These are phyloP conservation scores for Maudiozyma bulderi DNA, from an alignment of 805 yeast genomes.

Conservation along the genomic window DNA sequence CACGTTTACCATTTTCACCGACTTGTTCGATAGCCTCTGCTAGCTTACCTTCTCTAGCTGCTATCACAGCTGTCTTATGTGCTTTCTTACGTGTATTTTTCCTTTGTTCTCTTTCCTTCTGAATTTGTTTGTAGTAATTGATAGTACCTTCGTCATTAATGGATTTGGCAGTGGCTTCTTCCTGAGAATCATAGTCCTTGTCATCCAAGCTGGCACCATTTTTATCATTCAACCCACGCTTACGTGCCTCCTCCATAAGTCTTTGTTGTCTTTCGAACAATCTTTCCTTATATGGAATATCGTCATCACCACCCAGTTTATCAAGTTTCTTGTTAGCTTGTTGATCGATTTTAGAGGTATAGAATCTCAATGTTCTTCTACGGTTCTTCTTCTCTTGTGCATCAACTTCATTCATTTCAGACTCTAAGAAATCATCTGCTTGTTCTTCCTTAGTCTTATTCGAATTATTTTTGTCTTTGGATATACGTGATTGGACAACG, in stretches of 20 bases:
- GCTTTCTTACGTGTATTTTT: conserved; percentile 49
- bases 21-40: conserved; percentile 55
- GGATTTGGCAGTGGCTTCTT: conserved; percentile 33
- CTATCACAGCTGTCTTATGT: conserved; percentile 61
- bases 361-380: conserved; percentile 79
- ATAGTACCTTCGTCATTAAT: conserved; percentile 41
- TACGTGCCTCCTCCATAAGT: conserved; percentile 76
- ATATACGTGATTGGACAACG: conserved; percentile 42
- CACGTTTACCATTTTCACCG: conserved; percentile 84
- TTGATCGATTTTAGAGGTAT: conserved; percentile 93
- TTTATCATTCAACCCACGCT: conserved; percentile 57
- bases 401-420: conserved; percentile 71
- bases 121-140: conserved; percentile 50
- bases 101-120: conserved; percentile 37
- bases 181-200: conserved; percentile 41
- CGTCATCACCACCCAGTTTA: conserved; percentile 70
- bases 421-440: conserved; percentile 56
- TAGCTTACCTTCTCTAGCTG: conserved; percentile 77
- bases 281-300: conserved; percentile 85
- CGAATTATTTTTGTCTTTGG: conserved; percentile 31
- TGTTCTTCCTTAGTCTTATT: conserved; percentile 13
- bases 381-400: conserved; percentile 75
- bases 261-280: conserved; percentile 84
- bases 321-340: conserved; percentile 54
- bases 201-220: conserved; percentile 51